phyloP scores from a whole-genome alignment of 2,329 filamentous ascomycete genomes.

The Hypoxylon sp. region DNA sequence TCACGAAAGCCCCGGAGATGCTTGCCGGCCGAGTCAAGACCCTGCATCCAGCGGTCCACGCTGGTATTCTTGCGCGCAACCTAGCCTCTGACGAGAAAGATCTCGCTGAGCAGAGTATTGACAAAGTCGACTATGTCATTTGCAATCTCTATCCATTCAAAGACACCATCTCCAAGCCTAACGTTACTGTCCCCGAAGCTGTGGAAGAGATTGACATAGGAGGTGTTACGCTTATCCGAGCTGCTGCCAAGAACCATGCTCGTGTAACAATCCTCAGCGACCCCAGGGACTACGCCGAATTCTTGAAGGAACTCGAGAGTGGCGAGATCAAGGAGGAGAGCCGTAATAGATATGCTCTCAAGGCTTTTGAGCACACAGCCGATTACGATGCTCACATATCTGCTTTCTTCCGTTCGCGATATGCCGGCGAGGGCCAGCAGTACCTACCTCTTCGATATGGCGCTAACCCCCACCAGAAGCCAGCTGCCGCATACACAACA shows the following conservation, averaged over 20 bases:
- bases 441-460: slow-evolving; percentile 92
- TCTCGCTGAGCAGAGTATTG: slow-evolving; percentile 92
- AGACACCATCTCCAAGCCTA: slow-evolving; percentile 96
- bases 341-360: slow-evolving; percentile 91
- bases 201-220: slow-evolving; percentile 99
- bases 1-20: slow-evolving; percentile 98
- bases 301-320: slow-evolving; percentile 89
- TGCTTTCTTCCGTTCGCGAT: slow-evolving; percentile 97
- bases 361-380: slow-evolving; percentile 98
- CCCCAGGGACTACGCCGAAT: slow-evolving; percentile 92
- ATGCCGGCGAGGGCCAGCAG: slow-evolving; percentile 87
- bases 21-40: slow-evolving; percentile 86
- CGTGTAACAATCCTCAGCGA: slow-evolving; percentile 97
- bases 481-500: slow-evolving; percentile 85
- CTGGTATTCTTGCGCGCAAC: slow-evolving; percentile 92
- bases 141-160: slow-evolving; percentile 99
- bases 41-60: slow-evolving; percentile 92
- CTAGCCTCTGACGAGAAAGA: slow-evolving; percentile 97
- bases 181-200: slow-evolving; percentile 95
- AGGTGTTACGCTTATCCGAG: slow-evolving; percentile 94
- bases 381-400: slow-evolving; percentile 97
- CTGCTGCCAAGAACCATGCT: slow-evolving; percentile 97
- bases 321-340: slow-evolving; percentile 89
- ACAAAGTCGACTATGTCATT: slow-evolving; percentile 95
- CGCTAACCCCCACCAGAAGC: slow-evolving; percentile 98